Base-by-base conservation (phyloP, 2,329 filamentous ascomycete genomes). In the Hymenoscyphus infarciens region DNA sequence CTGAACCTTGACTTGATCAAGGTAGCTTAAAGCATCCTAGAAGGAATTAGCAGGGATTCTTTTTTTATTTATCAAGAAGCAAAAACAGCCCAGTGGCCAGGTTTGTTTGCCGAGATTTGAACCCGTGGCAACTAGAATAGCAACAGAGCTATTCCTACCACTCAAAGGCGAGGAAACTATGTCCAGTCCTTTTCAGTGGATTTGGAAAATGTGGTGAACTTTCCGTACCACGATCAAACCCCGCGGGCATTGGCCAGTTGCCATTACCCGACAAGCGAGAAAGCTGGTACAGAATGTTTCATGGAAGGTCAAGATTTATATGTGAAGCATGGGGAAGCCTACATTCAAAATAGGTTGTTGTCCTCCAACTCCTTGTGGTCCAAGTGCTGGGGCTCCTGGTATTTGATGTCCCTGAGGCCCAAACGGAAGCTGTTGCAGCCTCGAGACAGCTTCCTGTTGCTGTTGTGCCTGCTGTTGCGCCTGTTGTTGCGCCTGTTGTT, bases 1-100 rank as follows among this genome's bases (percentile, higher is more conserved):
- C 73, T 97, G 93, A 31, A 98, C 93, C 77, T 99, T 99, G 67
- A 99, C 95, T 76, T 98, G 95, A 74, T 99, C 95, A 27, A 99
- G 85, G 74, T 99, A 99, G 72, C 92, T 97, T 54, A 99, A 83
- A 35, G 95, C 95, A 77, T 91, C 88, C 83, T 86, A 72, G 5
- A 67, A 56, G 62, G 27, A 10, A 39, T 70, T 59, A 70, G 67
- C 57, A 19, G 7, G 7, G 22, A 29, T 53, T 53, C 13, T n/a
- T n/a, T 31, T n/a, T 39, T 39, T 25, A 3, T 57, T 11, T 6
- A 3, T 57, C 52, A 54, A 56, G 45, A 52, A 19, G 45, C 7
- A 22, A 19, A 22, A 49, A 22, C 10, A 11, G 45, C 22, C 19
- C 13, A 52, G 45, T 52, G 10, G 45, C 19, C 45, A 22, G 22